Base-by-base conservation (phyloP, 1,284 basidiomycete species). In the Cutaneotrichosporon spelunceum region DNA sequence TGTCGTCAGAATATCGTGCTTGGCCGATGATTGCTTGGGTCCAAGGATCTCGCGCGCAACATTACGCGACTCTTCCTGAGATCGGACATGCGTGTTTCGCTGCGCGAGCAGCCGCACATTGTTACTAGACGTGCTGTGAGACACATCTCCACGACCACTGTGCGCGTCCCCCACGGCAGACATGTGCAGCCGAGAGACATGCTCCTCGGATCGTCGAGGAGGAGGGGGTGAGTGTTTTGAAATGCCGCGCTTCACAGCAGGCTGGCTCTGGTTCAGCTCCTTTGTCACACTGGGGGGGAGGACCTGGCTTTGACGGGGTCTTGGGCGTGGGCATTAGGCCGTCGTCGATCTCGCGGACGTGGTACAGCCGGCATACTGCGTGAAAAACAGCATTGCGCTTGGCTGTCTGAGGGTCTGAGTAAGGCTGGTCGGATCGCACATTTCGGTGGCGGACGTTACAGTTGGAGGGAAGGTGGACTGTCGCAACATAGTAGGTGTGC, bases 331-430 rank as follows among this genome's bases (percentile, higher is more conserved):
- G 70, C 1, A 19, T 23, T 33, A 69, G 62, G 10, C 60, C 23
- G 10, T 49, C 45, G 14, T 65, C 65, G n/a, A 73, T 53, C 57
- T 71, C 71, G 13, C 68, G 68, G 1, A 55, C 60, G 0, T 52
- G 50, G 3, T 65, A 53, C 21, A 73, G 60, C 19, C 24, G 55
- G n/a, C 42, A 44, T n/a, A 66, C 60, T 14, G 60, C 60, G n/a
- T 64, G 57, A 42, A 59, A 60, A 0, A 64, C 48, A 2, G 69
- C 71, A 21, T 54, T 54, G 21, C 61, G 62, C 61, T 71, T 72
- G 1, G 71, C 70, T 21, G 59, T 34, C 26, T 62, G 45, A 45
- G 68, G 68, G 0, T 59, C 60, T 29, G 29, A 36, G 58, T 49
- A 56, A 1, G 33, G 24, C 54, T 27, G 44, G 2, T 36, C 39